These are phyloP conservation scores for Ulmus americana DNA, from an alignment of 331 rosid genomes.

Conservation along the genomic window DNA sequence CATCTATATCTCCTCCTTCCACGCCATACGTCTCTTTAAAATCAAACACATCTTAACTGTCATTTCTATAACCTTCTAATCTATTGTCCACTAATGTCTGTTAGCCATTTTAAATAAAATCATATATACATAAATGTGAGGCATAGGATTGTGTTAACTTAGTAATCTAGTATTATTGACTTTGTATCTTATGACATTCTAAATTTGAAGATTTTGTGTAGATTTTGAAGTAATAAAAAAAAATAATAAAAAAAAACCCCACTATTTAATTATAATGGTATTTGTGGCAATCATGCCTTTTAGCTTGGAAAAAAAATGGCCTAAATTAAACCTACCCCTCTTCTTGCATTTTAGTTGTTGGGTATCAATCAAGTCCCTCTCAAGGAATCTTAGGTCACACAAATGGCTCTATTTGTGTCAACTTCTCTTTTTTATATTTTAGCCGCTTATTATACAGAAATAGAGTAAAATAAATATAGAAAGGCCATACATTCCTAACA, in stretches of 20 bases:
- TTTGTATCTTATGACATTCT: constrained; percentile 24
- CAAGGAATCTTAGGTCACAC: constrained; percentile 17
- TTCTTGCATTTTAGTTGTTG: constrained; percentile 19
- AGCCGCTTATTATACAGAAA: neutral
- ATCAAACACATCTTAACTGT: constrained; percentile 13
- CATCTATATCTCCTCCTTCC: neutral
- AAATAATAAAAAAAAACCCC: too few relatives aligned
- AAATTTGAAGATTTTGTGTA: constrained; percentile 26
- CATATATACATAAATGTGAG: constrained; percentile 5
- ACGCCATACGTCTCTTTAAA: constrained; percentile 8
- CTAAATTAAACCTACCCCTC: constrained; percentile 17
- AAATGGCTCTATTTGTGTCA: neutral
- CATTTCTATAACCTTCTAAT: constrained; percentile 1
- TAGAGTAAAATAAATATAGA: neutral
- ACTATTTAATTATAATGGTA: neutral
- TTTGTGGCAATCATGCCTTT: constrained; percentile 11
- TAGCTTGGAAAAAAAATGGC: constrained; percentile 1
- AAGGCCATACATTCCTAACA: constrained; percentile 20
- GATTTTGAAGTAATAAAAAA: constrained; percentile 24
- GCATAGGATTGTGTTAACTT: constrained; percentile 6
- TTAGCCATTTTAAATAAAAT: neutral
- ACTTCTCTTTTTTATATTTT: neutral
- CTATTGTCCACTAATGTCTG: neutral
- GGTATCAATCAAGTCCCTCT: constrained; percentile 25
- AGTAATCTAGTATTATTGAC: constrained; percentile 28